These are phyloP conservation scores for Catenaria anguillulae DNA, from an alignment of 371 early-diverging fungal genomes.

Conservation along the genomic window DNA sequence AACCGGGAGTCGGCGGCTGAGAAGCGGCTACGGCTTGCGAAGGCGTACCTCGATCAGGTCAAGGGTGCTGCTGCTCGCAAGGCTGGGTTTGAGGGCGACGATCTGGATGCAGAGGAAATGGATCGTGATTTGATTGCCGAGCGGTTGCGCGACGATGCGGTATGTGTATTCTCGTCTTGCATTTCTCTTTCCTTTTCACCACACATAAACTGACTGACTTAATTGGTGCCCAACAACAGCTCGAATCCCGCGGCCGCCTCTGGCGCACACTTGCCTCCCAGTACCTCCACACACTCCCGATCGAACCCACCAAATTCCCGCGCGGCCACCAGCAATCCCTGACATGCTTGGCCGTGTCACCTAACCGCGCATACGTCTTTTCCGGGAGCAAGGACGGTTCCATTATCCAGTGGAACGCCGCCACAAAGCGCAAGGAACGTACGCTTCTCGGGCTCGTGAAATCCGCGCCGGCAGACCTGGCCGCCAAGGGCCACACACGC, in stretches of 20 bases:
- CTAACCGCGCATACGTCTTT: conserved; percentile 51
- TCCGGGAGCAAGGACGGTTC: conserved; percentile 79
- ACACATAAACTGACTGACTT: too few species aligned
- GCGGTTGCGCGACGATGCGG: conserved; percentile 66
- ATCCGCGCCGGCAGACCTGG: conserved; percentile 41
- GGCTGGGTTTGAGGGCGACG: too few species aligned
- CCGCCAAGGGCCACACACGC: conserved; percentile 60
- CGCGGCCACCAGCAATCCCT: conserved; percentile 59
- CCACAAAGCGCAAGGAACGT: conserved; percentile 27
- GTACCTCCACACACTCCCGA: conserved; percentile 9
- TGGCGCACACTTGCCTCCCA: conserved; percentile 22
- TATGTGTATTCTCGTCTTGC: conserved; percentile 12
- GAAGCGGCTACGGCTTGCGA: conserved; percentile 80
- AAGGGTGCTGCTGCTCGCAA: too few species aligned
- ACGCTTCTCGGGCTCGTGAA: conserved; percentile 56
- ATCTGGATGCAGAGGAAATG: conserved; percentile 67
- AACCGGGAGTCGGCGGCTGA: conserved; percentile 69
- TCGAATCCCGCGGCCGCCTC: conserved; percentile 20
- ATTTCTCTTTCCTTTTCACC: not conserved
- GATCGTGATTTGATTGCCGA: conserved; percentile 85
- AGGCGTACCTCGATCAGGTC: conserved; percentile 68
- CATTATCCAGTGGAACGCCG: conserved; percentile 61
- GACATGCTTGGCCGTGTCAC: conserved; percentile 58
- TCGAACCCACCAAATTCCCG: not conserved
- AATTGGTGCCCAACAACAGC: conserved; percentile 11